A percentile compares a stretch with the other conserved stretches of the same genome.
Conservation (phyloP, 2,329 filamentous ascomycete species). For the Colletotrichum sp. region DNA sequence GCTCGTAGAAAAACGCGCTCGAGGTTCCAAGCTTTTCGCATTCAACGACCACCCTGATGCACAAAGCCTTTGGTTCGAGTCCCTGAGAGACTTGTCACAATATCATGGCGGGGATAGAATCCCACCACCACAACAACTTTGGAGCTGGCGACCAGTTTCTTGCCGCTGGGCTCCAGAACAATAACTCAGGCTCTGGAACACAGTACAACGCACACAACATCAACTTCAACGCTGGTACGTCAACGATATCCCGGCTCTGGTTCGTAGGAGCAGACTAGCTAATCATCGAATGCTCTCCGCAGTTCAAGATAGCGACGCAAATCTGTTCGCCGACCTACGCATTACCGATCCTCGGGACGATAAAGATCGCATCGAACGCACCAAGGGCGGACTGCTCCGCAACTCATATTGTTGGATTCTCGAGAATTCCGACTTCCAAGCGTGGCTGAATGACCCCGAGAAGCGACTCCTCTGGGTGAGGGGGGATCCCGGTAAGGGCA, state of each 20-base stretch:
- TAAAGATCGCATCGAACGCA: constrained; percentile 37
- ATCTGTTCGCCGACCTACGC: not conserved
- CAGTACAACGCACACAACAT: not conserved
- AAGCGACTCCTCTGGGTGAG: constrained; percentile 40
- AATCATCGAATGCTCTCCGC: rapidly evolving
- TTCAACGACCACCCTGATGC: no score
- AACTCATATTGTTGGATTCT: constrained; percentile 43
- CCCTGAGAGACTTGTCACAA: no score
- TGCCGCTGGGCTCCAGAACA: not conserved
- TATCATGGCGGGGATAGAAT: not conserved
- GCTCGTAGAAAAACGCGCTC: no score
- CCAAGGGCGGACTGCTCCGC: constrained; percentile 35
- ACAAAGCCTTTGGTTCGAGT: no score
- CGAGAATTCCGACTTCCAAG: constrained; percentile 24
- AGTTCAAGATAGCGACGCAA: not conserved
- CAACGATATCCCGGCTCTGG: rapidly evolving
- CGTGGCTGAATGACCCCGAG: constrained; percentile 26
- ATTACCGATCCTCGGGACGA: constrained; percentile 35
- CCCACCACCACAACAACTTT: not conserved
- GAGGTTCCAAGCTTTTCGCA: no score
- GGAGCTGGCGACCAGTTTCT: not conserved
- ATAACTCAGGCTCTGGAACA: not conserved
- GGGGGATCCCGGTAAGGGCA: constrained; percentile 45
- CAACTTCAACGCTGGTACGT: not conserved
- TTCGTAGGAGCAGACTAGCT: not conserved